Evolutionary conservation across 208 protist genomes (phyloP).

Genomic region (Herpetomonas samuelpessoai): DNA sequence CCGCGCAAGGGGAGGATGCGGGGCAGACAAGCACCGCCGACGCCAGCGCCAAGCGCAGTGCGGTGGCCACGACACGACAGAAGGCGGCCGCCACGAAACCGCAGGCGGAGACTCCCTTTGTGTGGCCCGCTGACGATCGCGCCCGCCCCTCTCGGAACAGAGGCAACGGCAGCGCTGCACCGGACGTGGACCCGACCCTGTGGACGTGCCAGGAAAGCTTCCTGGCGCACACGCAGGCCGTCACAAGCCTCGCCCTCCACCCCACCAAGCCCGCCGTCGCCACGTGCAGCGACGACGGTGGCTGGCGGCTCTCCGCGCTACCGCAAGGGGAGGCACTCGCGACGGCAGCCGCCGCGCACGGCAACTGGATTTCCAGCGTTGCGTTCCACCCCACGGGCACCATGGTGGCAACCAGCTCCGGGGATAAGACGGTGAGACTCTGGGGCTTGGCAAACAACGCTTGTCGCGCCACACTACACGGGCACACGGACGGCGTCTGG

Average conservation of each 20-base stretch:
- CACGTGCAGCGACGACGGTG: constrained; percentile 94
- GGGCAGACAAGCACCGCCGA: constrained; percentile 7
- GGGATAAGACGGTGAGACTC: constrained; percentile 96
- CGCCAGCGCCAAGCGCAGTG: constrained; percentile 2
- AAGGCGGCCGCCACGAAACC: background rate
- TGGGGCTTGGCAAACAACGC: constrained; percentile 94
- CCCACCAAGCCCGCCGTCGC: constrained; percentile 94
- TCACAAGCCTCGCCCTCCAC: constrained; percentile 90
- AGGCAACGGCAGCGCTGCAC: background rate
- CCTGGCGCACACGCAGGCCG: constrained; percentile 83
- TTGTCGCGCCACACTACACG: constrained; percentile 86
- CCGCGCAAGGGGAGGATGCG: constrained; percentile 7
- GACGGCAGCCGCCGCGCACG: constrained; percentile 90
- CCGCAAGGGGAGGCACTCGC: constrained; percentile 93
- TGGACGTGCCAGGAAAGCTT: constrained; percentile 75
- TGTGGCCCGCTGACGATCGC: constrained; percentile 76
- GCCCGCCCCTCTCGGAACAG: constrained; percentile 11
- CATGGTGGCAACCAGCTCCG: constrained; percentile 94
- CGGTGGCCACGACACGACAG: constrained; percentile 3
- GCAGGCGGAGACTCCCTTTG: constrained; percentile 26
- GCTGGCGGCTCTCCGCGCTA: constrained; percentile 94
- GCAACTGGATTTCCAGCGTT: constrained; percentile 89
- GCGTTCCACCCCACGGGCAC: constrained; percentile 90
- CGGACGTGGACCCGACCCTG: constrained; percentile 17
- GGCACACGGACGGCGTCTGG: constrained; percentile 96